Percentiles rank a stretch among this genome's conserved stretches.
Conservation (phyloP, 2,329 filamentous ascomycete species). For the Fusarium sp. region DNA sequence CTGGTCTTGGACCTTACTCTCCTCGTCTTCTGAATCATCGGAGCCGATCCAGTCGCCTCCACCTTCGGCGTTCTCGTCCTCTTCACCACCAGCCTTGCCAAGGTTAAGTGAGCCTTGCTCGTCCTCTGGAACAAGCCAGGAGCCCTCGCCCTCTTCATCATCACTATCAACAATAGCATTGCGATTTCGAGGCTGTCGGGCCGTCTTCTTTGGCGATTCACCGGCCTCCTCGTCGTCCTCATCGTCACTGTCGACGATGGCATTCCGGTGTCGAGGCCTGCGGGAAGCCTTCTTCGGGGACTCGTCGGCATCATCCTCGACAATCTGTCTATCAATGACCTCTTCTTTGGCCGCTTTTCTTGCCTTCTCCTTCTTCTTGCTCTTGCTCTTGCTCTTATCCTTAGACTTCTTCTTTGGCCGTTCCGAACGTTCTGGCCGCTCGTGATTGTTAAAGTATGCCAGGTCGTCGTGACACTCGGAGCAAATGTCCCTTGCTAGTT, state of each 20-base stretch:
- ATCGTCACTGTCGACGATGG: conserved; percentile 38
- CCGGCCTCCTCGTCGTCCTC: conserved; percentile 30
- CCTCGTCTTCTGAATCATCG: conserved; percentile 75
- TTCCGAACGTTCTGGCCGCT: conserved; percentile 57
- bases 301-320: conserved; percentile 39
- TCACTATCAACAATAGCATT: conserved; percentile 74
- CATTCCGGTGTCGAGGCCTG: conserved; percentile 34
- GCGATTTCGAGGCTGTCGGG: conserved; percentile 63
- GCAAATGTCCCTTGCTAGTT: conserved; percentile 70
- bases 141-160: conserved; percentile 76
- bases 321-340: conserved; percentile 33
- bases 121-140: conserved; percentile 84
- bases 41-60: conserved; percentile 85
- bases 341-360: conserved; percentile 22
- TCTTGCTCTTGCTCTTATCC: conserved; percentile 37
- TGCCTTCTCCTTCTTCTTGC: conserved; percentile 40
- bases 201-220: conserved; percentile 33
- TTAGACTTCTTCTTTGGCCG: conserved; percentile 49
- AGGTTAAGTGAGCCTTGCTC: conserved; percentile 74
- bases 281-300: conserved; percentile 32
- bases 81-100: conserved; percentile 85
- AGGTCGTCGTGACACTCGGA: conserved; percentile 83
- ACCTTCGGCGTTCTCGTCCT: conserved; percentile 90
- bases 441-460: conserved; percentile 70
- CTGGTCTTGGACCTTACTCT: conserved; percentile 67